Evolutionary conservation across 441 rosid species (phyloP).

Genomic region (Breynia disticha): DNA sequence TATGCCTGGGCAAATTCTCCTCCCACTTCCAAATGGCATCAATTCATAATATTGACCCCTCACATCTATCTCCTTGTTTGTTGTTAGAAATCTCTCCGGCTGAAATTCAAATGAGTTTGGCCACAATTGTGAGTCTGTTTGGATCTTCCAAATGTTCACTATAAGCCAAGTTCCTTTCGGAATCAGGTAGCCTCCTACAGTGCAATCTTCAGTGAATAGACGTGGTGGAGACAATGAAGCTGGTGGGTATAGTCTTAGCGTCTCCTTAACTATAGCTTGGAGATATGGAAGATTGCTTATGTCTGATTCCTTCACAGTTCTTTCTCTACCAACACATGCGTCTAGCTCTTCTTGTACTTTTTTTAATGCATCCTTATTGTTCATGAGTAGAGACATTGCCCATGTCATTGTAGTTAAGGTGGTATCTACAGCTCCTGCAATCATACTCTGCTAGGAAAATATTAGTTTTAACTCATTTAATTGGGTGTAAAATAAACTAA

Average conservation of each 20-base stretch:
- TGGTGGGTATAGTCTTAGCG: neutral
- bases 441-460: neutral
- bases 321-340: neutral
- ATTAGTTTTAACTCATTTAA: too few relatives aligned
- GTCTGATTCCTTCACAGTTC: neutral
- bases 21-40: neutral
- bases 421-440: neutral
- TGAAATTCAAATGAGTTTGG: neutral
- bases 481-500: too few relatives aligned
- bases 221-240: neutral
- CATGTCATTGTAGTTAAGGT: constrained; percentile 1
- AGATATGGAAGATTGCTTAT: neutral
- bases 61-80: neutral
- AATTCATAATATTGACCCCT: neutral
- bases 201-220: neutral
- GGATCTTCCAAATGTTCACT: neutral
- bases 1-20: neutral
- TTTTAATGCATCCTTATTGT: neutral
- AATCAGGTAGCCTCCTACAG: neutral
- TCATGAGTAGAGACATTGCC: constrained; percentile 1
- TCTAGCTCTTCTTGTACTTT: neutral
- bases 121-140: neutral
- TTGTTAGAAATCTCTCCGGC: neutral
- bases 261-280: neutral
- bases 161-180: neutral